A percentile compares a stretch with the other conserved stretches of the same genome.
Conservation (phyloP, 177 flowering plant species). For the Vitis hybrid region DNA sequence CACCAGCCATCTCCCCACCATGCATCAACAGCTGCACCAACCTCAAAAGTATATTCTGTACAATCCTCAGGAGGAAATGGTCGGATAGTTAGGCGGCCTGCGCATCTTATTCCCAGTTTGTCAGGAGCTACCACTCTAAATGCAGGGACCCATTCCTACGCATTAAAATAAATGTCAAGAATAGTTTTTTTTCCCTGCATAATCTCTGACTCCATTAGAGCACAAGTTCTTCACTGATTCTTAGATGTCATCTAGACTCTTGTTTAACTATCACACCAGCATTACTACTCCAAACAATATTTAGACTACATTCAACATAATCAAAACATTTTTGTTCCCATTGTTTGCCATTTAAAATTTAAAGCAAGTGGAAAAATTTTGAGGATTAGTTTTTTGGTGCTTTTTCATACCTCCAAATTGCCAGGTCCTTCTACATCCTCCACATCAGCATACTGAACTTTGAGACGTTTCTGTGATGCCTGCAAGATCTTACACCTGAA, state of each 20-base stretch:
- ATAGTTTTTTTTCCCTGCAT: not conserved
- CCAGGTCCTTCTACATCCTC: slow-evolving; percentile 53
- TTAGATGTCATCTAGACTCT: not conserved
- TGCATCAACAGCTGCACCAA: slow-evolving; percentile 73
- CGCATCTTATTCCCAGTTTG: slow-evolving; percentile 69
- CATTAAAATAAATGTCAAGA: not conserved
- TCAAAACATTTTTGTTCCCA: not conserved
- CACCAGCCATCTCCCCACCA: slow-evolving; percentile 96
- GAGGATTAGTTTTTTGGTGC: slow-evolving; percentile 1
- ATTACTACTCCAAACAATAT: no score
- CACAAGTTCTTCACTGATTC: not conserved
- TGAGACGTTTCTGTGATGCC: slow-evolving; percentile 37
- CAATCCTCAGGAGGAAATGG: slow-evolving; percentile 45
- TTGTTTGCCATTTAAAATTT: not conserved
- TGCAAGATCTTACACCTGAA: slow-evolving; percentile 55
- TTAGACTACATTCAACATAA: not conserved
- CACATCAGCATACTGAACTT: slow-evolving; percentile 61
- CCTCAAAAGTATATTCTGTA: slow-evolving; percentile 22
- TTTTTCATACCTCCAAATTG: slow-evolving; percentile 58
- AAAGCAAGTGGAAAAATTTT: not conserved
- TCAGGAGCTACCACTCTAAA: slow-evolving; percentile 61
- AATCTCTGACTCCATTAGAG: no score
- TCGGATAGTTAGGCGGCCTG: slow-evolving; percentile 59
- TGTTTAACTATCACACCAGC: not conserved
- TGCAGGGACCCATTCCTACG: slow-evolving; percentile 82